Conservation (phyloP, 768 basidiomycete species). For the Termitomyces sp. region DNA sequence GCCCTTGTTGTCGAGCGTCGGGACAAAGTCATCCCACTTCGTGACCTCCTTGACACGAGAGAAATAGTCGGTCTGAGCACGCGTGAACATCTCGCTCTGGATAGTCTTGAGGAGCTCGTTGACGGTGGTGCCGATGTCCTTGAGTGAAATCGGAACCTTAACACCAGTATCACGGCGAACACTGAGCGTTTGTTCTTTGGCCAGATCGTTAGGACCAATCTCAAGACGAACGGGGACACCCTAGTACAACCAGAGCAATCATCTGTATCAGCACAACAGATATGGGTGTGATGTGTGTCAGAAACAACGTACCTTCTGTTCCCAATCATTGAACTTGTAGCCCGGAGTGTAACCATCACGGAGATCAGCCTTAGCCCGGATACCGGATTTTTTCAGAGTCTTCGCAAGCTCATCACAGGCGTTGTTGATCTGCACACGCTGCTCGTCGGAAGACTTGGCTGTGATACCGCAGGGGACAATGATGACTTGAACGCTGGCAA, state of each 20-base stretch:
- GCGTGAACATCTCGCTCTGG: slow-evolving; percentile 83
- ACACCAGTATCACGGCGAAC: slow-evolving; percentile 71
- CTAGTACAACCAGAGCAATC: slow-evolving; percentile 33
- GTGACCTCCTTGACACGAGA: slow-evolving; percentile 68
- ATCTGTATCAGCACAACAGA: slow-evolving; percentile 2
- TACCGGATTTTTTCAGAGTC: slow-evolving; percentile 64
- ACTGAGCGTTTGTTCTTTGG: slow-evolving; percentile 73
- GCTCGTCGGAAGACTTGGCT: slow-evolving; percentile 71
- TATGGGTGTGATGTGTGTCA: background rate
- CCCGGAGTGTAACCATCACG: slow-evolving; percentile 97
- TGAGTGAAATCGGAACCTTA: slow-evolving; percentile 42
- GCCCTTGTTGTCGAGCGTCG: slow-evolving; percentile 84
- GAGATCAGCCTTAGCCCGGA: slow-evolving; percentile 87
- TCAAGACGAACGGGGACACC: slow-evolving; percentile 97
- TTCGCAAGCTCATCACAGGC: slow-evolving; percentile 77
- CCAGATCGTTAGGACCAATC: slow-evolving; percentile 90
- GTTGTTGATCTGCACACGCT: slow-evolving; percentile 67
- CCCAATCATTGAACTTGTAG: slow-evolving; percentile 99
- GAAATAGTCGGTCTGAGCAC: slow-evolving; percentile 73
- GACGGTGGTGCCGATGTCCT: slow-evolving; percentile 44
- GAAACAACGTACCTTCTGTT: slow-evolving; percentile 70
- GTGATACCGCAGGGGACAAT: slow-evolving; percentile 94
- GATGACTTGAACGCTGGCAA: slow-evolving; percentile 89
- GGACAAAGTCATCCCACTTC: slow-evolving; percentile 92
- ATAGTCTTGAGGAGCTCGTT: slow-evolving; percentile 76